These are phyloP conservation scores for Aspergillus ruber DNA, from an alignment of 2,329 filamentous ascomycete species.

Conservation along the genomic window DNA sequence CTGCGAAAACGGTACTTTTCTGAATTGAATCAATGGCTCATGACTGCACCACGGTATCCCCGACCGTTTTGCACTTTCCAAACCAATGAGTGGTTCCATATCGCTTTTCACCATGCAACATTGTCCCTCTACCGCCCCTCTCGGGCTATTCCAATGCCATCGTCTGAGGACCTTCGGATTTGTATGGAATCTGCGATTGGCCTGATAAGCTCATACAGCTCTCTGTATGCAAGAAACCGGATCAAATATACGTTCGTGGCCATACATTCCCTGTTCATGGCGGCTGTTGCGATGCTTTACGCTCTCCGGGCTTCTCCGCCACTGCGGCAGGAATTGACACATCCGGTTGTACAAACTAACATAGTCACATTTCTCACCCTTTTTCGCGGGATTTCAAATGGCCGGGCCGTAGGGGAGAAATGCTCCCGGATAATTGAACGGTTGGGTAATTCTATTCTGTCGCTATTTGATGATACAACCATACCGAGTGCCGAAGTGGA, in stretches of 20 bases:
- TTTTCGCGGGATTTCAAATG: constrained; percentile 7
- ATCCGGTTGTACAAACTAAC: constrained; percentile 6
- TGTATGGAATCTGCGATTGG: too few relatives aligned
- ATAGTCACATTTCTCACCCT: constrained; percentile 8
- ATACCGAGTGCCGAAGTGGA: constrained; percentile 10
- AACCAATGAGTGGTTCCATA: too few relatives aligned
- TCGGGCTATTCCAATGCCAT: too few relatives aligned
- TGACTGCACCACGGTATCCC: too few relatives aligned
- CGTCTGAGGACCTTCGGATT: too few relatives aligned
- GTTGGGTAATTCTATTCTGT: constrained; percentile 12
- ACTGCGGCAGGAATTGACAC: too few relatives aligned
- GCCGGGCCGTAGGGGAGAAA: constrained; percentile 13
- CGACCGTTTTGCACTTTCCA: too few relatives aligned
- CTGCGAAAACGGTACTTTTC: too few relatives aligned
- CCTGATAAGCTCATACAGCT: constrained; percentile 9
- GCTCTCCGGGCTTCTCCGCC: constrained; percentile 18
- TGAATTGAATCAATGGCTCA: too few relatives aligned
- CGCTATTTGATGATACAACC: constrained; percentile 9
- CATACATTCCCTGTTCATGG: constrained; percentile 22
- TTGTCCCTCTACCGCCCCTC: too few relatives aligned
- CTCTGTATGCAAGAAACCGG: constrained; percentile 20
- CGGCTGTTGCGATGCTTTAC: constrained; percentile 23
- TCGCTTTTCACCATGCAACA: too few relatives aligned
- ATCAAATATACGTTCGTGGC: constrained; percentile 24
- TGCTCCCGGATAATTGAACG: constrained; percentile 12